Conservation (phyloP, 2,329 filamentous ascomycete genomes). For the Neofusicoccum cordaticola region DNA sequence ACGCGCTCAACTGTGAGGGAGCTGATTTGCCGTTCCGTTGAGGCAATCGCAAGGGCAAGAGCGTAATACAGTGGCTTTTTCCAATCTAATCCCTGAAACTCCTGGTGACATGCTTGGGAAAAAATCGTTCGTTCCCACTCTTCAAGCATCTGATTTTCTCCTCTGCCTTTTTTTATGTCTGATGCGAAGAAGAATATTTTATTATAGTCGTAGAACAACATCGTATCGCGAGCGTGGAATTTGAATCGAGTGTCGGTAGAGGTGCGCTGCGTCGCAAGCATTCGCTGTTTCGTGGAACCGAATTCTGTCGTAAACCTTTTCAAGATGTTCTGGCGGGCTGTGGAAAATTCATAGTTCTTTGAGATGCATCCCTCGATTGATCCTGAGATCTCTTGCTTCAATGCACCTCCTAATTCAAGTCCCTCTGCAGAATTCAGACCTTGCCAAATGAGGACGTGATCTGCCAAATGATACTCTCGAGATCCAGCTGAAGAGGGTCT, state of each 20-base stretch:
- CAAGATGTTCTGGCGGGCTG: neutral
- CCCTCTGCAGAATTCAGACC: neutral
- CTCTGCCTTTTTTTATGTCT: no score
- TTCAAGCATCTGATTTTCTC: no score
- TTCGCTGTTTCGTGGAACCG: neutral
- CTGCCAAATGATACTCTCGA: neutral
- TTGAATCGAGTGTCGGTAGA: slow-evolving; percentile 2
- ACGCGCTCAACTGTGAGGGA: neutral
- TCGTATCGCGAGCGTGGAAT: slow-evolving; percentile 14
- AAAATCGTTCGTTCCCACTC: neutral
- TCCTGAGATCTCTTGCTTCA: no score
- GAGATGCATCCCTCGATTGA: no score
- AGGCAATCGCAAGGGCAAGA: neutral
- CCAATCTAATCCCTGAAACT: neutral
- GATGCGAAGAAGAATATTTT: neutral
- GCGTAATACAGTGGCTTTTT: neutral
- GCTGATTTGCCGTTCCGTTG: neutral
- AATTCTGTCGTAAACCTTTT: neutral
- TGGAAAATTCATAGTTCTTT: neutral
- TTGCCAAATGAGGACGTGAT: neutral
- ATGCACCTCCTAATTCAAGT: neutral
- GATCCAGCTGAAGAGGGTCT: neutral
- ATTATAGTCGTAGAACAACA: neutral
- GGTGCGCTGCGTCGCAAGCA: slow-evolving; percentile 12
- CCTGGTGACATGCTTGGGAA: neutral